Evolutionary conservation across 228 moss, liverwort and hornwort species (phyloP), one percentile per base, ranked within the genome.

Genomic region (Sphagnum fallax): DNA sequence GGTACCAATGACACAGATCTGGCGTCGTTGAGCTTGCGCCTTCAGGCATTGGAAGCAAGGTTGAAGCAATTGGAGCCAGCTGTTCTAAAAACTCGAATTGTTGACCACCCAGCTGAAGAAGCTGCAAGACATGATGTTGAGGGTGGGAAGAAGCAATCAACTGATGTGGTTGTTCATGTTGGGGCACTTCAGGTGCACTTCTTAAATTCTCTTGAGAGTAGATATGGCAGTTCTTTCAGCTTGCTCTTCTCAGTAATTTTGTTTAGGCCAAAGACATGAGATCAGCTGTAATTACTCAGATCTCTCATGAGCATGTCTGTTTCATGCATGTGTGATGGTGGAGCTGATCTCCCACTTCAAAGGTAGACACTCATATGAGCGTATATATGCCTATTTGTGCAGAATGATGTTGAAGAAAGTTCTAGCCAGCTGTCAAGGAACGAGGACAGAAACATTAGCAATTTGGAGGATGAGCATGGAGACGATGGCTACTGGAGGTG

Each of bases 21-120:
- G 55, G 76, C 76, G 67, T 64, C 18, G 9, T 52, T 80, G 64
- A 74, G 48, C 65, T 47, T 75, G 67, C 83, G 80, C 47, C 64
- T 83, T 47, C 75, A 77, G 51, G 32, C 77, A 48, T 72, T 80
- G 77, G 79, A 80, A 65, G 75, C 74, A 15, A 79, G 51, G 65
- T 4, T 75, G 4, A 66, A 48, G 75, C 72, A 64, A 62, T 68
- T 77, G 77, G 77, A 80, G 75, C 80, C 80, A 67, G 50, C 47
- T 50, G 50, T 70, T 12, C 66, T 53, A 15, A 67, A 67, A 67
- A 10, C 60, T 47, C 69, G 52, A 53, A 71, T 47, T 11, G 50
- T 49, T 65, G 51, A 15, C 48, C 66, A 61, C 53, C 65, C 15
- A 52, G 15, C 65, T 47, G 32, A 47, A 64, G 76, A 66, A 14